phyloP scores from a whole-genome alignment of 2,329 filamentous ascomycete species.

The Diaporthe australafricana region DNA sequence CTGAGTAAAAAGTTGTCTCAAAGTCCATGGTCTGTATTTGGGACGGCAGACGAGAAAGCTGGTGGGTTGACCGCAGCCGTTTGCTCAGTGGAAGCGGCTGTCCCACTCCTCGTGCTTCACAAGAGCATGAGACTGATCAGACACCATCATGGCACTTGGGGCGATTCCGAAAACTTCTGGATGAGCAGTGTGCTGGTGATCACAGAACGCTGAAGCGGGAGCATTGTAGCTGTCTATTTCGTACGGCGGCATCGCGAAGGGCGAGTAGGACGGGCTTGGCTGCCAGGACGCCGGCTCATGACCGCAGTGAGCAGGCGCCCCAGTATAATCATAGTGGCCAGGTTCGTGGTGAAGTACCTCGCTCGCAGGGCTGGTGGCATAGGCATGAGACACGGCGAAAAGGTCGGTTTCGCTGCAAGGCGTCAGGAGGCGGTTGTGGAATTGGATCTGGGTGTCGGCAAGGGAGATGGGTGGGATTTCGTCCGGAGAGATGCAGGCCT shows the following conservation, averaged over 20 bases:
- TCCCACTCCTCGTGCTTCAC: constrained; percentile 38
- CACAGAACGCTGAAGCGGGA: constrained; percentile 39
- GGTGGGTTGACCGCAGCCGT: background rate
- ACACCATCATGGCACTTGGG: constrained; percentile 32
- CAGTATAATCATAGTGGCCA: constrained; percentile 46
- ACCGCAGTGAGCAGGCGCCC: constrained; percentile 42
- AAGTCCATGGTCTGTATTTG: background rate
- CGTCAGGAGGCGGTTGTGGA: constrained; percentile 59
- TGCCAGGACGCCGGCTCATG: constrained; percentile 46
- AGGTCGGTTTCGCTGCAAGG: constrained; percentile 65
- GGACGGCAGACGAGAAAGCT: too few relatives aligned
- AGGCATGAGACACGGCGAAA: constrained; percentile 45
- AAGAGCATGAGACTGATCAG: constrained; percentile 22
- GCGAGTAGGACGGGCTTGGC: constrained; percentile 50
- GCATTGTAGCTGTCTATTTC: constrained; percentile 45
- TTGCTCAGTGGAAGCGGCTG: constrained; percentile 19
- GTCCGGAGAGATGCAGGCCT: constrained; percentile 45
- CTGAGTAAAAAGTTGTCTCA: background rate
- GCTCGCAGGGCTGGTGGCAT: constrained; percentile 47
- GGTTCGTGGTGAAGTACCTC: constrained; percentile 46
- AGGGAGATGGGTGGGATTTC: constrained; percentile 49
- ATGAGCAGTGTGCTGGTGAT: constrained; percentile 39
- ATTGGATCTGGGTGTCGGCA: constrained; percentile 44
- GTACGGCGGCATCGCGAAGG: constrained; percentile 51
- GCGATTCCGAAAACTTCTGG: constrained; percentile 32